Percentiles rank a stretch among this genome's conserved stretches.
Conservation (phyloP, 495 filamentous ascomycete genomes). For the Penicillium silybi region DNA sequence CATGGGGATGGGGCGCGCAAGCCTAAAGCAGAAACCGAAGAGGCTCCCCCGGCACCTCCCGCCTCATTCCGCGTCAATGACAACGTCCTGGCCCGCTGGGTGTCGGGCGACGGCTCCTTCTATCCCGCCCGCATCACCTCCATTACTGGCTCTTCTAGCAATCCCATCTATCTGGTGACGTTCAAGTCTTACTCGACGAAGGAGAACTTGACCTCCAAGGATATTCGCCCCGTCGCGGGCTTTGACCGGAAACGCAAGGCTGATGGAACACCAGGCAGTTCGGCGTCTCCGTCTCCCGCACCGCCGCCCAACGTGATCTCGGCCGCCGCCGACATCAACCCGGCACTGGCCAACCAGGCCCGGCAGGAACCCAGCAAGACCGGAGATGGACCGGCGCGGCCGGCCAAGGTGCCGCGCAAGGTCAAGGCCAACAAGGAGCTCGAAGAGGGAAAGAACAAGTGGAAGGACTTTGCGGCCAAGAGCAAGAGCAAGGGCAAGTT, state of each 20-base stretch:
- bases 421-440: constrained; percentile 87
- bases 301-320: constrained; percentile 68
- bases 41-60: constrained; percentile 36
- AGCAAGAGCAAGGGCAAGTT: constrained; percentile 76
- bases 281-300: constrained; percentile 43
- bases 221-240: constrained; percentile 71
- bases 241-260: constrained; percentile 84
- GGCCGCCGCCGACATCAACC: constrained; percentile 81
- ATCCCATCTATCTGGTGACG: constrained; percentile 87
- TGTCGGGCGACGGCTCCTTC: constrained; percentile 82
- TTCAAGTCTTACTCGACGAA: constrained; percentile 85
- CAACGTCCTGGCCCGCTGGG: constrained; percentile 83
- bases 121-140: constrained; percentile 92
- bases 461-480: constrained; percentile 86
- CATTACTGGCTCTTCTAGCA: constrained; percentile 82
- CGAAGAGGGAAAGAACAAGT: constrained; percentile 86
- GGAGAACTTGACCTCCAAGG: constrained; percentile 78
- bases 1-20: constrained; percentile 48
- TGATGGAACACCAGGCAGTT: constrained; percentile 64
- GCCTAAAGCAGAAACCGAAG: constrained; percentile 36
- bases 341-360: constrained; percentile 66
- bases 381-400: constrained; percentile 60
- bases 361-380: constrained; percentile 63
- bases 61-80: constrained; percentile 82
- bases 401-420: constrained; percentile 69